phyloP scores from a whole-genome alignment of 306 rosid genomes.

The Erythrophleum fordii region DNA sequence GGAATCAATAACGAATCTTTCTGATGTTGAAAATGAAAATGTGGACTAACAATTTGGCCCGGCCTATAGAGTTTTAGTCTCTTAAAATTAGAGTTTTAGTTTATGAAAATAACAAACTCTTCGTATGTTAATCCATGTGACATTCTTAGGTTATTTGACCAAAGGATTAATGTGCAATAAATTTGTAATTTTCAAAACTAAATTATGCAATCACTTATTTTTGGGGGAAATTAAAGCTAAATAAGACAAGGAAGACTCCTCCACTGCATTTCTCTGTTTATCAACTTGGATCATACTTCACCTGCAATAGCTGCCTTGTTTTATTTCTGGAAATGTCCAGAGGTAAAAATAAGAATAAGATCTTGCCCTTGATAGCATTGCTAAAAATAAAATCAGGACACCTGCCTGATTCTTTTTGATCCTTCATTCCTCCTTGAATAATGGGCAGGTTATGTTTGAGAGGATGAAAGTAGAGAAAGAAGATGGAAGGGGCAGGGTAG shows the following conservation, averaged over 20 bases:
- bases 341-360: neutral
- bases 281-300: neutral
- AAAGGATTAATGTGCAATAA: neutral
- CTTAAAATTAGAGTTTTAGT: neutral
- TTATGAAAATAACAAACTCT: neutral
- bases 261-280: neutral
- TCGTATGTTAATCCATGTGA: too few relatives aligned
- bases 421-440: neutral
- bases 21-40: neutral
- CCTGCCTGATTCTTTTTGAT: neutral
- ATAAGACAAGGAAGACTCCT: neutral
- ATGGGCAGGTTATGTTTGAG: conserved; percentile 57
- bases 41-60: neutral
- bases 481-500: conserved; percentile 54
- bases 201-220: too few relatives aligned
- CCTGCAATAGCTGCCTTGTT: neutral
- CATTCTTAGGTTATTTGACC: too few relatives aligned
- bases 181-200: too few relatives aligned
- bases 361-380: too few relatives aligned
- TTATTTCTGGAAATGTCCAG: neutral
- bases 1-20: too few relatives aligned
- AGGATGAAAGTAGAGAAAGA: conserved; percentile 58
- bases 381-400: too few relatives aligned
- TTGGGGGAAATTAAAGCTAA: too few relatives aligned
- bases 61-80: neutral